Conservation (phyloP, 1,139 yeast genomes). For the Zygosaccharomyces pseudobailii region DNA sequence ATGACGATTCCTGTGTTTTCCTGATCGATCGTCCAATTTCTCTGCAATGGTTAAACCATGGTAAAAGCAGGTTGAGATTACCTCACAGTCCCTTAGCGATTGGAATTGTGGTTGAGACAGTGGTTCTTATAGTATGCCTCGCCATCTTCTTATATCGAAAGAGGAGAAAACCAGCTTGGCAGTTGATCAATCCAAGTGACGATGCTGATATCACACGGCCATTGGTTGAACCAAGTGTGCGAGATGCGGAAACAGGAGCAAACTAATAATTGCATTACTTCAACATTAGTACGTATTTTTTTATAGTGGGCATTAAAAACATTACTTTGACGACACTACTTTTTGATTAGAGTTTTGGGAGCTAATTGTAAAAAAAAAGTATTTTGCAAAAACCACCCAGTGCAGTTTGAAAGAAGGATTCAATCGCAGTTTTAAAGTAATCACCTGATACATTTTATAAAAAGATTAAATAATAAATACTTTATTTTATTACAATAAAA, state of each 20-base stretch:
- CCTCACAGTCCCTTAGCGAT: constrained; percentile 64
- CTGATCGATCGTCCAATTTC: constrained; percentile 65
- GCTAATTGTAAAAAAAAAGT: no score
- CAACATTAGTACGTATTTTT: no score
- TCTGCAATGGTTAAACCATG: constrained; percentile 55
- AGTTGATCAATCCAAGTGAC: not conserved
- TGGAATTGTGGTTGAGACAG: constrained; percentile 55
- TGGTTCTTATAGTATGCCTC: constrained; percentile 35
- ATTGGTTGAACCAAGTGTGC: not conserved
- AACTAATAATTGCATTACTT: not conserved
- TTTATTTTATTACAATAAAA: no score
- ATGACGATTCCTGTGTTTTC: constrained; percentile 53
- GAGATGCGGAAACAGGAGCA: not conserved
- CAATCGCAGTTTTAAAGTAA: no score
- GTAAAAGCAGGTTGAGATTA: constrained; percentile 51
- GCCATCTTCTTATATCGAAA: constrained; percentile 28
- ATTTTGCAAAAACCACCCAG: no score
- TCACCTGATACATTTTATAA: no score
- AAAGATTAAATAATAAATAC: no score
- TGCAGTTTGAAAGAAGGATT: no score
- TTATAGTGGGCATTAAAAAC: no score
- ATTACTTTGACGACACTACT: no score
- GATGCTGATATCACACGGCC: not conserved
- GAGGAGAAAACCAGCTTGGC: not conserved
- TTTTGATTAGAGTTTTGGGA: no score